Evolutionary conservation across 345 rosid genomes (phyloP), one percentile per base, ranked within the genome.

Genomic region (Raphanus sativus): DNA sequence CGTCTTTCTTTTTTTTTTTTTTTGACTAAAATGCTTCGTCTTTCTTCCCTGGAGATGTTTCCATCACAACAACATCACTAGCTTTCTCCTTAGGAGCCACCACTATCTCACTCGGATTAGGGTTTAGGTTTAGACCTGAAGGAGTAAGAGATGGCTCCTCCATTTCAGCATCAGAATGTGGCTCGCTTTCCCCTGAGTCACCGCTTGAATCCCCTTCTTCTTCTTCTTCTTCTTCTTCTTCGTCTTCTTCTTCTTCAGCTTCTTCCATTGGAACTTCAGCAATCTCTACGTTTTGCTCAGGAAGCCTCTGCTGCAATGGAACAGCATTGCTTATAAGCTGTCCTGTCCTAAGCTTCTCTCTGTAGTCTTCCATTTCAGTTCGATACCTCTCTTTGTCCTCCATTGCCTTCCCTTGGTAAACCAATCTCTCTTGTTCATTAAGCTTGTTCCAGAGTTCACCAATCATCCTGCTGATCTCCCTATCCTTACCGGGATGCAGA

Each of bases 361-460:
- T 81, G 84, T 96, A 93, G 73, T 77, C 87, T 80, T 89, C 97
- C 99, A 93, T 91, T 85, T 96, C 97, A 70, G 62, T 65, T 84
- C 88, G 80, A 78, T 96, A 96, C 65, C 99, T 75, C 89, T 96
- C 96, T 82, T 89, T 96, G 56, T 96, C 99, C 79, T 83, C 81
- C 61, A 85, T 70, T 9, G 98, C 99, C 79, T 86, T 89, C 71
- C 88, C 94, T 80, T 96, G 96, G 75, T 87, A 88, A 38, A 89
- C 86, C 21, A 80, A 26, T 85, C 83, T 90, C 61, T 88, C 89
- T 4, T 87, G 17, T 13, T 92, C 97, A 0, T 77, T 85, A 6
- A 92, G 82, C 65, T 87, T 89, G 85, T 83, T 91, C 99, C 99
- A 95, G 21, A 89, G 83, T 75, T 92, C 96, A 74, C 99, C 99